Evolutionary conservation across 108 stramenopile species (phyloP), one percentile per base, ranked within the genome.

Genomic region (Conticribra guillardii): DNA sequence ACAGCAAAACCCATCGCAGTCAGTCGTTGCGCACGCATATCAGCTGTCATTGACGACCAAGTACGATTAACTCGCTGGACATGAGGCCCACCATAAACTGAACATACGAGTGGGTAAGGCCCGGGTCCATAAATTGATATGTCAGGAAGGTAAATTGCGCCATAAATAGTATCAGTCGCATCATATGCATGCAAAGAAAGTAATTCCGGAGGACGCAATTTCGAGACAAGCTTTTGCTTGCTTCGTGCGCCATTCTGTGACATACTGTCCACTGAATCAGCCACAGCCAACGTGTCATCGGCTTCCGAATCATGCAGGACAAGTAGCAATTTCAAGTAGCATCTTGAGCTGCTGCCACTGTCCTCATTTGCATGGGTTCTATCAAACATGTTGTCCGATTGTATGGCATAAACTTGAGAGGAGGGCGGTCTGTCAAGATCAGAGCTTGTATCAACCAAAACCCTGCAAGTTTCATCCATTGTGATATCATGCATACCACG

Each of bases 51-150:
- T 16, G 19, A 19, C 27, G 76, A 60, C 93, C 95, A 96, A 11
- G 83, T 73, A 23, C 86, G 62, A 18, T 79, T 82, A 8, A 92
- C 95, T 21, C 90, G 80, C 80, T 96, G 96, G 8, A 97, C 96
- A 69, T 97, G 96, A 3, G 97, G 97, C n/a, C 97, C 97, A 16
- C 97, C 97, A 65, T 98, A 98, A 41, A 93, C 91, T 15, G 93
- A 82, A 34, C 96, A 93, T 18, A 96, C 70, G 28, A 90, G 64
- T 18, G 96, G 97, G 69, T 90, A 94, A 17, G 94, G 94, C 8
- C 93, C 95, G 7, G 85, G 84, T 2, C 94, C 94, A 64, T 87
- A 79, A 22, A 80, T 66, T 26, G 50, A 21, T 5, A 80, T 60
- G 63, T 95, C 87, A 14, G 97, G 97, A 14, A 76, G 67, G 69